Evolutionary conservation across 2,329 filamentous ascomycete genomes (phyloP), one percentile per base, ranked within the genome.

Genomic region (Diplodia corticola): DNA sequence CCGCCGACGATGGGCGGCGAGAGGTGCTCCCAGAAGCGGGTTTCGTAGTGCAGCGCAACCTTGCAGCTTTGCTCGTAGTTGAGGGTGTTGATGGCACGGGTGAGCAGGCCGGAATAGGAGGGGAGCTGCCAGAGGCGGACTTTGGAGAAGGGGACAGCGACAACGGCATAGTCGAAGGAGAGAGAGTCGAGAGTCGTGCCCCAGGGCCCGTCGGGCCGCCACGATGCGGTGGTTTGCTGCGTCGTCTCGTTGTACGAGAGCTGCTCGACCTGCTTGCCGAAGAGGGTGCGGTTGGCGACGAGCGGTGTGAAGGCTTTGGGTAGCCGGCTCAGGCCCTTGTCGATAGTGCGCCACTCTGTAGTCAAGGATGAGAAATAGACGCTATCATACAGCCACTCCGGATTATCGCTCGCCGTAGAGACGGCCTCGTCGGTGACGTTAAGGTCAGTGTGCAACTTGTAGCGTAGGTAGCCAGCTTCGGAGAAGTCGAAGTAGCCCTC

Each of bases 31-130:
- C 84, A 86, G 77, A 86, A 86, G 1, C 89, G 86, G 0, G 88
- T 86, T 66, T 84, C 80, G 79, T 89, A 92, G 74, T 89, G 88
- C 2, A 91, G 82, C 0, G 88, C 86, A 0, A 91, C 83, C 73
- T 86, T 85, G 73, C 83, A 85, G 1, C 79, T 76, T 26, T 80
- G 81, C 26, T 79, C 72, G 73, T 85, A 85, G 69, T 84, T 83
- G 67, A 85, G 77, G 17, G 76, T 76, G 26, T 70, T 73, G 70
- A 85, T 84, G 5, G 83, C 82, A 12, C 80, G 81, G 48, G 74
- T 74, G 35, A 85, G 74, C 4, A 84, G 77, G n/a, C 80, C 80
- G 33, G 83, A 82, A 71, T 84, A 85, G 4, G 73, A 73, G 0
- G 86, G 86, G 0, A 90, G 78, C 5, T 84, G 79, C 86, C 88